A percentile compares a stretch with the other conserved stretches of the same genome.
These are phyloP conservation scores for Cicer pinnatifidum DNA, from an alignment of 306 rosid species.

Conservation along the genomic window DNA sequence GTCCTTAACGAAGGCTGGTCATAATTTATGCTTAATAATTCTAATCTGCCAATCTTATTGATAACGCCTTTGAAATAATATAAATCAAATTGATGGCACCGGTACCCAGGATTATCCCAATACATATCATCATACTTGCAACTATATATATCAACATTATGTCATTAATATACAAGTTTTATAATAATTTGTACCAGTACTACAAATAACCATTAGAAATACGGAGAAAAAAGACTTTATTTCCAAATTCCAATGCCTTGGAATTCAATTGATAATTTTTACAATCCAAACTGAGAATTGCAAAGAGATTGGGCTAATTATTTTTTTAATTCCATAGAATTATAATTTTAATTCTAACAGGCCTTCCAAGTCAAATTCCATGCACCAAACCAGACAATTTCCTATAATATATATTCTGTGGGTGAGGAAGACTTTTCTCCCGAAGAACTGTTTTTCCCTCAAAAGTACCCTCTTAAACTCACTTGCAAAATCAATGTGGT, in stretches of 20 bases:
- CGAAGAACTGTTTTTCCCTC: not conserved
- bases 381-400: not conserved
- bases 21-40: not conserved
- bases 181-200: not conserved
- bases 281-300: conserved; percentile 16
- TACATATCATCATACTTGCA: not conserved
- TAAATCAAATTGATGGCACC: not conserved
- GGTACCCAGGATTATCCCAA: not conserved
- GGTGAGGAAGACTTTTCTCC: not conserved
- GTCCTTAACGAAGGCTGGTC: conserved; percentile 1
- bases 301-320: not conserved
- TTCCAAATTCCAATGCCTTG: not conserved
- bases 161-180: not conserved
- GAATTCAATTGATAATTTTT: not conserved
- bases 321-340: conserved; percentile 1
- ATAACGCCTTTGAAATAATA: conserved; percentile 11
- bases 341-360: not conserved
- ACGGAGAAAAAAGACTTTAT: not conserved
- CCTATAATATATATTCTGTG: conserved; percentile 5
- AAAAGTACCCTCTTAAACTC: conserved; percentile 5
- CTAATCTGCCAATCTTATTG: not conserved
- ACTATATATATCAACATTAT: not conserved
- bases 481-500: not conserved
- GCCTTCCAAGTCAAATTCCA: conserved; percentile 19
- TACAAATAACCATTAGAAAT: conserved; percentile 23